These are phyloP conservation scores for Hanseniaspora lindneri DNA, from an alignment of 805 yeast genomes.

Conservation along the genomic window DNA sequence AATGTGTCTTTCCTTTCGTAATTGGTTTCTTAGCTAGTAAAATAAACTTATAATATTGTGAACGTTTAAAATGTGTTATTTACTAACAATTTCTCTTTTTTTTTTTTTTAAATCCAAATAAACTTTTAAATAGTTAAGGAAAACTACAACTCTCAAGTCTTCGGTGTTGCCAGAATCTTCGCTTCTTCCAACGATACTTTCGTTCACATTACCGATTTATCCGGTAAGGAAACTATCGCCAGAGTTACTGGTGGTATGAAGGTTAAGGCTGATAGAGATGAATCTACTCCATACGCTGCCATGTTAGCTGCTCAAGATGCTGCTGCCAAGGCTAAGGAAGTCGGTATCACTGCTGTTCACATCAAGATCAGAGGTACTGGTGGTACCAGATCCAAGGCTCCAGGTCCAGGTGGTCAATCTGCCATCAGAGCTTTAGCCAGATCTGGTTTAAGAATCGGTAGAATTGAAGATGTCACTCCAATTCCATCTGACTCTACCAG, in stretches of 20 bases:
- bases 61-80: constrained; percentile 1
- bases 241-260: constrained; percentile 99
- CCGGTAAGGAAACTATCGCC: constrained; percentile 99
- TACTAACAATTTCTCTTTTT: constrained; percentile 17
- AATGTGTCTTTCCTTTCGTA: constrained; percentile 13
- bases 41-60: background rate
- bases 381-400: constrained; percentile 99
- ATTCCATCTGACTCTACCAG: constrained; percentile 99
- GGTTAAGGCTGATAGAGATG: constrained; percentile 99
- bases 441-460: constrained; percentile 98
- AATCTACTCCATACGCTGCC: constrained; percentile 99
- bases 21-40: constrained; percentile 4
- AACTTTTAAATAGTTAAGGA: constrained; percentile 30
- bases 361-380: constrained; percentile 99
- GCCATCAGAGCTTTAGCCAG: constrained; percentile 99
- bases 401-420: constrained; percentile 99
- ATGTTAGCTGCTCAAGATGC: constrained; percentile 99
- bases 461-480: constrained; percentile 99
- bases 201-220: constrained; percentile 97
- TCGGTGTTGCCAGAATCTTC: constrained; percentile 99
- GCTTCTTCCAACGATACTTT: constrained; percentile 99
- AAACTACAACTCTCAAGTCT: constrained; percentile 96
- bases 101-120: constrained; percentile 25
- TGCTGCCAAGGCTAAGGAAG: constrained; percentile 97
- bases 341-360: constrained; percentile 99